Evolutionary conservation across 306 rosid genomes (phyloP), one percentile per base, ranked within the genome.

Genomic region (Pyrus pyrifolia): DNA sequence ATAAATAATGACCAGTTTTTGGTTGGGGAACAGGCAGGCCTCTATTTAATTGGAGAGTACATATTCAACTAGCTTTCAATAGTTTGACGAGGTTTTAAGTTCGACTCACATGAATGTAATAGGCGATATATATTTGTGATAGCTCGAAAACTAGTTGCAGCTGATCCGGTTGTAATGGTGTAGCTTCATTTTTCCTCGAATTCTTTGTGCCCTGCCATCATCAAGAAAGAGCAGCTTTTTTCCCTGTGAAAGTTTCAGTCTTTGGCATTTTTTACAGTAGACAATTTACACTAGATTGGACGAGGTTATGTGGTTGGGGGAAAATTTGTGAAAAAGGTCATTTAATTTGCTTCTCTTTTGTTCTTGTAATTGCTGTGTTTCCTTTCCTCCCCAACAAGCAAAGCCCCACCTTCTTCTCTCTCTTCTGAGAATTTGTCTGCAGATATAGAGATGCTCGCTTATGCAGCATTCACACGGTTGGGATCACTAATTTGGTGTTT

Each of bases 321-420:
- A 42, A 42, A 9, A 9, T 12, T 42, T 42, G 45, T 38, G 12
- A 42, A 58, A 23, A 23, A 66, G 29, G 63, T 35, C 57, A 60
- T 64, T 53, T 33, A 35, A 38, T 72, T 70, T 73, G 40, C 79
- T 78, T 78, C 76, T 45, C 11, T 23, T 82, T 53, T 64, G 42
- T 68, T 33, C 52, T 66, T 15, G n/a, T 38, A 33, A 65, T n/a
- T 58, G 22, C 49, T 59, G 40, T 10, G 45, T 10, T 42, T 42
- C 45, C 45, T 3, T 42, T 53, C 65, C 44, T 61, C 11, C 62
- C 42, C 68, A 59, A 61, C 68, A 82, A 70, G 53, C 64, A 42
- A 49, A 25, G 60, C 68, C 23, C 62, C 23, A 30, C 4, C 63
- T 5, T 8, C 62, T 68, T 5, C 69, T 19, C 70, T 58, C 75